Percentiles rank a stretch among this genome's conserved stretches.
Evolutionary conservation across 768 basidiomycete genomes (phyloP).

Genomic region (Lentinula raphanica): DNA sequence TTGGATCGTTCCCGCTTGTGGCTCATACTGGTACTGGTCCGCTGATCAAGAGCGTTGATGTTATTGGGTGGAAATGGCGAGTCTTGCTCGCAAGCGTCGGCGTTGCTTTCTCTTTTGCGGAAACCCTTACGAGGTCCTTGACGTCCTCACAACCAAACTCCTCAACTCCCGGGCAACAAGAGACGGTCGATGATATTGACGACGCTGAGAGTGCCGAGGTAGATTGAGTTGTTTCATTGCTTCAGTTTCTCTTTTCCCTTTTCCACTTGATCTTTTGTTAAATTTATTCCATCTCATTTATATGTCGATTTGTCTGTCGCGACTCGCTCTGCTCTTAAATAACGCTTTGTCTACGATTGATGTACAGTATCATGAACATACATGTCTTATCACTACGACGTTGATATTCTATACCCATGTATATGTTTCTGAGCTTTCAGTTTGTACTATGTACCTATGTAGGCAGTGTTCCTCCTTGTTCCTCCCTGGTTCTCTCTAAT

Average conservation of each 20-base stretch:
- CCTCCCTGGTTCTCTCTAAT: too few relatives aligned
- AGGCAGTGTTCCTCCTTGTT: too few relatives aligned
- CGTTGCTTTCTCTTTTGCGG: slow-evolving; percentile 64
- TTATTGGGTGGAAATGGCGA: slow-evolving; percentile 52
- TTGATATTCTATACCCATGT: background rate
- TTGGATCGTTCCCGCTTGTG: slow-evolving; percentile 16
- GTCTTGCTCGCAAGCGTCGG: slow-evolving; percentile 49
- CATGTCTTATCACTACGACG: background rate
- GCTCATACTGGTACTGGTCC: slow-evolving; percentile 16
- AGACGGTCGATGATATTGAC: background rate
- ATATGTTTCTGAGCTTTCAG: too few relatives aligned
- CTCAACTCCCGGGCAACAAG: background rate
- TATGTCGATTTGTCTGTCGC: background rate
- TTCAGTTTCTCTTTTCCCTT: background rate
- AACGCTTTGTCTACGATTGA: too few relatives aligned
- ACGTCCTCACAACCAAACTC: background rate
- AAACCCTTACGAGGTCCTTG: slow-evolving; percentile 36
- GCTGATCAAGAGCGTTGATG: slow-evolving; percentile 37
- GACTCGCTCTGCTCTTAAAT: background rate
- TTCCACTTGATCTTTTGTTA: background rate
- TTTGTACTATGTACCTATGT: too few relatives aligned
- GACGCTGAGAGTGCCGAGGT: slow-evolving; percentile 2
- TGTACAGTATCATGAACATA: background rate
- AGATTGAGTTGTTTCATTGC: background rate
- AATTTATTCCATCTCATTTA: background rate